Percentiles rank a stretch among this genome's conserved stretches.
phyloP scores from a whole-genome alignment of 768 basidiomycete species.

The Termitomyces bulborhizus region DNA sequence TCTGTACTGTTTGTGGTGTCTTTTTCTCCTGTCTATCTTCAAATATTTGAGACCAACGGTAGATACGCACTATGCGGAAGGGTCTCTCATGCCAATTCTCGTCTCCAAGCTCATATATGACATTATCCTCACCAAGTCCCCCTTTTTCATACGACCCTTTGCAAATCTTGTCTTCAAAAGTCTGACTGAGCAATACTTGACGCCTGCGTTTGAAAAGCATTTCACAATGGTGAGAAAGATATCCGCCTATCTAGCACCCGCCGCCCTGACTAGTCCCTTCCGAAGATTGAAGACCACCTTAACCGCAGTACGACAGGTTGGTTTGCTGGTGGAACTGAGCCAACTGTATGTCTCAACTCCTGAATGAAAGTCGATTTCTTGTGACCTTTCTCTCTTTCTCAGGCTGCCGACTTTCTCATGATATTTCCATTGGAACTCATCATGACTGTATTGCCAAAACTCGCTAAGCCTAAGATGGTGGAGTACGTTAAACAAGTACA shows the following conservation, averaged over 20 bases:
- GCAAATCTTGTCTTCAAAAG: conserved; percentile 22
- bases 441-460: conserved; percentile 10
- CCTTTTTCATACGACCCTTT: conserved; percentile 32
- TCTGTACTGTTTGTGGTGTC: conserved; percentile 11
- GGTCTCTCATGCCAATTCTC: conserved; percentile 29
- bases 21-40: not conserved
- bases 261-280: not conserved
- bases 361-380: not conserved
- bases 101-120: conserved; percentile 28
- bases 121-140: conserved; percentile 22
- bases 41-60: not conserved
- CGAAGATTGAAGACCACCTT: conserved; percentile 14
- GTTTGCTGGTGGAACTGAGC: conserved; percentile 17
- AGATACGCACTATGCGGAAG: conserved; percentile 18
- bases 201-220: conserved; percentile 23
- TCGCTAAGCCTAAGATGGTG: conserved; percentile 15
- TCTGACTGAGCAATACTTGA: conserved; percentile 19
- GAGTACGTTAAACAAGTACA: conserved; percentile 20
- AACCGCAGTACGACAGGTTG: conserved; percentile 11
- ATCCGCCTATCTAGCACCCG: not conserved
- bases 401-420: conserved; percentile 26
- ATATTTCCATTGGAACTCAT: conserved; percentile 20
- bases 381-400: not conserved
- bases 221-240: conserved; percentile 20
- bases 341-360: conserved; percentile 11